These are phyloP conservation scores for Cercospora zeae-maydis DNA, from an alignment of 2,329 filamentous ascomycete species.

Conservation along the genomic window DNA sequence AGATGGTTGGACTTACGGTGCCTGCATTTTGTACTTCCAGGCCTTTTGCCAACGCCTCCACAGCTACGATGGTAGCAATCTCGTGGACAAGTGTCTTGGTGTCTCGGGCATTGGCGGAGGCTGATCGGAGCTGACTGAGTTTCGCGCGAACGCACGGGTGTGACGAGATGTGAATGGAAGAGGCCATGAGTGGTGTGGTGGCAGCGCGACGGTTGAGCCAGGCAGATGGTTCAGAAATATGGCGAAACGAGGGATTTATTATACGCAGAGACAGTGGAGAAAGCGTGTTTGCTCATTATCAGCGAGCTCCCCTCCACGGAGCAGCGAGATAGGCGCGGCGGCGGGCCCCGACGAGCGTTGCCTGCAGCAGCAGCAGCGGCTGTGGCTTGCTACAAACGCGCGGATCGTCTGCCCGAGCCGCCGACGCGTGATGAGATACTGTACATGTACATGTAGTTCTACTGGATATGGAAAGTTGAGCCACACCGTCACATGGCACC, in stretches of 20 bases:
- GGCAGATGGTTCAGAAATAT: too few relatives aligned
- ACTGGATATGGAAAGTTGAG: too few relatives aligned
- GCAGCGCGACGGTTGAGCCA: neutral
- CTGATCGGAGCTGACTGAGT: slow-evolving; percentile 81
- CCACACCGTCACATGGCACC: too few relatives aligned
- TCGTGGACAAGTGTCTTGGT: slow-evolving; percentile 82
- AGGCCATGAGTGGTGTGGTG: slow-evolving; percentile 15
- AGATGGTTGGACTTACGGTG: slow-evolving; percentile 53
- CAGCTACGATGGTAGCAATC: slow-evolving; percentile 75
- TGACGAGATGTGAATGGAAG: slow-evolving; percentile 64
- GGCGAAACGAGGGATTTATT: too few relatives aligned
- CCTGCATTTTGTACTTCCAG: slow-evolving; percentile 57
- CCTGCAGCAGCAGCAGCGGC: neutral
- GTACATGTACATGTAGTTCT: too few relatives aligned
- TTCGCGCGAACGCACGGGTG: slow-evolving; percentile 87
- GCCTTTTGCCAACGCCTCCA: slow-evolving; percentile 69
- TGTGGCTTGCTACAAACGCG: neutral
- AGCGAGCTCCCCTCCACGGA: neutral
- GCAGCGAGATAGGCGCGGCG: neutral
- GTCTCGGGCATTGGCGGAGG: slow-evolving; percentile 65
- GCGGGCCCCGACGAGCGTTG: slow-evolving; percentile 1
- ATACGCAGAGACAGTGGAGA: too few relatives aligned
- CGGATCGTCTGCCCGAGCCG: neutral
- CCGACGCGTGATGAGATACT: neutral
- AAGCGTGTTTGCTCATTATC: neutral